These are phyloP conservation scores for Phytophthora litchii DNA, from an alignment of 352 stramenopile species.

Conservation along the genomic window DNA sequence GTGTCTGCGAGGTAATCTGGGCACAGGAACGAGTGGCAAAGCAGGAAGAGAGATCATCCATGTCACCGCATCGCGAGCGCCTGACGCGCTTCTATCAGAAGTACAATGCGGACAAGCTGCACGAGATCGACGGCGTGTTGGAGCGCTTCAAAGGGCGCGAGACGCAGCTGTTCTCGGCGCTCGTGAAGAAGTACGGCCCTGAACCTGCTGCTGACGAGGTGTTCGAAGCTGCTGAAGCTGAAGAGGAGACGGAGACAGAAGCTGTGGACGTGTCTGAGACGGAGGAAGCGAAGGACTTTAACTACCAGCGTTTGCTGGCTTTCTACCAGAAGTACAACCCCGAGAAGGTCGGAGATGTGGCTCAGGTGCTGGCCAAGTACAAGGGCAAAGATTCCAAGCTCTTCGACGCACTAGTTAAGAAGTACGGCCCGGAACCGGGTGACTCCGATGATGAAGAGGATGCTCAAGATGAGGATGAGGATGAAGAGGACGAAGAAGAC, in stretches of 20 bases:
- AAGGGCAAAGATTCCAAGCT: slow-evolving; percentile 82
- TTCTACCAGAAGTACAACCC: slow-evolving; percentile 90
- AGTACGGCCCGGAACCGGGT: slow-evolving; percentile 82
- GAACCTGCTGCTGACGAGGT: slow-evolving; percentile 65
- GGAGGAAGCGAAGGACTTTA: slow-evolving; percentile 50
- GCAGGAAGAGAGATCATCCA: slow-evolving; percentile 32
- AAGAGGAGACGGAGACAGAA: slow-evolving; percentile 19
- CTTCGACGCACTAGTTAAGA: slow-evolving; percentile 84
- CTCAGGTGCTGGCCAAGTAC: slow-evolving; percentile 73
- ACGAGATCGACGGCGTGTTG: slow-evolving; percentile 83
- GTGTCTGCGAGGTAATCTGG: neutral
- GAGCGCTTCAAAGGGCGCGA: slow-evolving; percentile 85
- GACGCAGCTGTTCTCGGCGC: slow-evolving; percentile 67
- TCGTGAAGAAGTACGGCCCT: slow-evolving; percentile 85
- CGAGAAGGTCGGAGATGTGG: slow-evolving; percentile 75
- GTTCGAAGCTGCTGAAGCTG: slow-evolving; percentile 25
- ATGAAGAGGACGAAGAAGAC: slow-evolving; percentile 50
- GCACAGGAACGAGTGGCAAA: slow-evolving; percentile 34
- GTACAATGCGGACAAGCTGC: slow-evolving; percentile 85
- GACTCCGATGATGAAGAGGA: slow-evolving; percentile 76
- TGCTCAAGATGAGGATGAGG: slow-evolving; percentile 47
- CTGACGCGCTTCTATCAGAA: slow-evolving; percentile 86
- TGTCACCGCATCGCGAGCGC: slow-evolving; percentile 68
- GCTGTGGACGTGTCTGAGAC: slow-evolving; percentile 20
- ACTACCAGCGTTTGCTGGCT: slow-evolving; percentile 64